Evolutionary conservation across 2,329 filamentous ascomycete species (phyloP).

Genomic region (Uncinocarpus reesii): DNA sequence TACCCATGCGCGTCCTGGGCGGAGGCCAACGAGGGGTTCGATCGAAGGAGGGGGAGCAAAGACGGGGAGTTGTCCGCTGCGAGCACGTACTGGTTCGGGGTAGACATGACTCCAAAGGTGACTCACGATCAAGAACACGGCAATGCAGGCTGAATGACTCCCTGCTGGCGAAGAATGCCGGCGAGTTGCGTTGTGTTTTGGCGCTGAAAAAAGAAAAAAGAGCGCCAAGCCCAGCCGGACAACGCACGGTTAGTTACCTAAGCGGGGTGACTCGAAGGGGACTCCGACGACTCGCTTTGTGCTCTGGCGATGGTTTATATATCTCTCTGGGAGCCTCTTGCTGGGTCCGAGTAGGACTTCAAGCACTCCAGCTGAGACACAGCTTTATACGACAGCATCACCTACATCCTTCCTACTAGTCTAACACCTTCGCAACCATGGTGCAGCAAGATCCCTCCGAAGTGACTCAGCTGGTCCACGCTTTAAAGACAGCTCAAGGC

Average conservation of each 20-base stretch:
- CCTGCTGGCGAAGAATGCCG: too few relatives aligned
- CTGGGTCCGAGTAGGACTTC: too few relatives aligned
- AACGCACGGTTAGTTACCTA: too few relatives aligned
- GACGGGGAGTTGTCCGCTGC: slow-evolving; percentile 71
- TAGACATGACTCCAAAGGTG: slow-evolving; percentile 26
- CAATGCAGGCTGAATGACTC: background rate
- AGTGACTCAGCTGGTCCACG: slow-evolving; percentile 54
- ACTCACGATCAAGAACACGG: background rate
- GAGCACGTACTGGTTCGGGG: slow-evolving; percentile 57
- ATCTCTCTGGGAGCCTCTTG: too few relatives aligned
- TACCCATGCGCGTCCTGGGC: slow-evolving; percentile 86
- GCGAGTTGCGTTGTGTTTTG: too few relatives aligned
- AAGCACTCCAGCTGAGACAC: background rate
- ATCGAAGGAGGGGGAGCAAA: slow-evolving; percentile 63
- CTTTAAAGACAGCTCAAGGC: slow-evolving; percentile 50
- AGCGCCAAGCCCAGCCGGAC: background rate
- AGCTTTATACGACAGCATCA: too few relatives aligned
- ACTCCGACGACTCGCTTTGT: too few relatives aligned
- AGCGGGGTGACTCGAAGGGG: background rate
- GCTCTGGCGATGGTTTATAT: too few relatives aligned
- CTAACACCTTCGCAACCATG: slow-evolving; percentile 35
- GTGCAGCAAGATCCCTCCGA: slow-evolving; percentile 59
- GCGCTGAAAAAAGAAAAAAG: background rate
- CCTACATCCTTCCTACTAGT: background rate
- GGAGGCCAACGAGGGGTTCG: slow-evolving; percentile 64